phyloP scores from a whole-genome alignment of 306 rosid species.

The Dalbergia oliveri region DNA sequence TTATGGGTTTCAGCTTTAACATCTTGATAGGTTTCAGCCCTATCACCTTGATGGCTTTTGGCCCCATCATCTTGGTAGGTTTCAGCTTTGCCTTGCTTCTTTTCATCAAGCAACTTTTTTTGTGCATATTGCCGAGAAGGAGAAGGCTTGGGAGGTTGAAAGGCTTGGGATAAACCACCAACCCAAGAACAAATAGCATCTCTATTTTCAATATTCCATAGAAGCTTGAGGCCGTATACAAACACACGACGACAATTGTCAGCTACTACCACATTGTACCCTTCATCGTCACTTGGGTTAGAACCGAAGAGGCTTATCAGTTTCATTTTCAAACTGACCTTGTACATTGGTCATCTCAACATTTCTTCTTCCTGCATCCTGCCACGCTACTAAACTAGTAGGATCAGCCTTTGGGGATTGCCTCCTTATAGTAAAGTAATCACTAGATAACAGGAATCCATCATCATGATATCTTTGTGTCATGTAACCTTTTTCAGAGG shows the following conservation, averaged over 20 bases:
- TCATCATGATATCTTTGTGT: conserved; percentile 75
- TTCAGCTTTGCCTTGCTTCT: conserved; percentile 58
- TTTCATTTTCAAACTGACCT: conserved; percentile 64
- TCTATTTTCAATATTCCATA: conserved; percentile 94
- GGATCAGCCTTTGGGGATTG: conserved; percentile 94
- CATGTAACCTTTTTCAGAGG: conserved; percentile 55
- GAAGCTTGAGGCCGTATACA: conserved; percentile 91
- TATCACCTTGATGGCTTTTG: conserved; percentile 34
- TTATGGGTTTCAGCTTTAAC: conserved; percentile 56
- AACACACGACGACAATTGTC: conserved; percentile 92
- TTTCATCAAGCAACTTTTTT: conserved; percentile 76
- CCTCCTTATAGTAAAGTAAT: conserved; percentile 89
- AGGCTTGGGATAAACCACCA: conserved; percentile 77
- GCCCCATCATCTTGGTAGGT: conserved; percentile 44
- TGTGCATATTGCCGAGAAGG: conserved; percentile 87
- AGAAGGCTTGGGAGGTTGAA: conserved; percentile 82
- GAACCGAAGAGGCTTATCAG: conserved; percentile 74
- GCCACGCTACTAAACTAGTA: conserved; percentile 84
- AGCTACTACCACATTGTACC: conserved; percentile 93
- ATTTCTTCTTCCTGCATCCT: conserved; percentile 84
- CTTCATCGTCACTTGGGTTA: conserved; percentile 95
- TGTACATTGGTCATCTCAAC: conserved; percentile 67
- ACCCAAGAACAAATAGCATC: conserved; percentile 84
- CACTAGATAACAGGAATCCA: conserved; percentile 84
- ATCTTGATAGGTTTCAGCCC: conserved; percentile 51